Evolutionary conservation across 2,329 filamentous ascomycete genomes (phyloP), one percentile per base, ranked within the genome.

Genomic region (Venturia asperata): DNA sequence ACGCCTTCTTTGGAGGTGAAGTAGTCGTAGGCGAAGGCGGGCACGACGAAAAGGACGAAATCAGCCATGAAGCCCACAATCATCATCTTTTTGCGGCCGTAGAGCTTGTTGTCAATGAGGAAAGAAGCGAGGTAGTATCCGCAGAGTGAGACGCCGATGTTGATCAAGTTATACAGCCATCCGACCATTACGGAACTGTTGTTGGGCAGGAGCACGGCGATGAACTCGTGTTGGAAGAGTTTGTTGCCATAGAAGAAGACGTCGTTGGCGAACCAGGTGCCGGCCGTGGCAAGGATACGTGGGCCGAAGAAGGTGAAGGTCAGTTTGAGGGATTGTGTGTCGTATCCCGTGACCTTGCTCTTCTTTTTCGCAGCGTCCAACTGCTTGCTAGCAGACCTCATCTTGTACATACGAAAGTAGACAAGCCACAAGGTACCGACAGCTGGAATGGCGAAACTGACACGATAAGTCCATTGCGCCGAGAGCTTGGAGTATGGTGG

Each of bases 231-330:
- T 79, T 96, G 92, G 84, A 97, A 97, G 64, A 97, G 87, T 83
- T 96, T 97, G 87, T 96, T 97, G 71, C 93, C 93, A 80, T 97
- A 97, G 82, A 97, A 97, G 83, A 97, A 97, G 70, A 97, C 89
- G 73, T 97, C 93, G 77, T 97, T 97, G 80, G 88, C 90, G 78
- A 93, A 97, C 93, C 93, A 97, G 43, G 87, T 85, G 65, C 90
- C 90, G 13, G 92, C 87, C 24, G 93, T 97, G 62, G 93, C 93
- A 24, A 96, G 73, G 30, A 97, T 79, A 70, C 93, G 91, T 63
- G 89, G 88, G 61, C 92, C 91, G 70, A 97, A 97, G 80, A 95
- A 86, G 66, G 79, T 84, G 77, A 92, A 85, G 58, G 91, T 93
- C 72, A 91, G 80, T 70, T 84, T 84, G 64, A 97, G 82, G 37